These are phyloP conservation scores for Scheffersomyces quercinus DNA, from an alignment of 1,139 yeast species.

Conservation along the genomic window DNA sequence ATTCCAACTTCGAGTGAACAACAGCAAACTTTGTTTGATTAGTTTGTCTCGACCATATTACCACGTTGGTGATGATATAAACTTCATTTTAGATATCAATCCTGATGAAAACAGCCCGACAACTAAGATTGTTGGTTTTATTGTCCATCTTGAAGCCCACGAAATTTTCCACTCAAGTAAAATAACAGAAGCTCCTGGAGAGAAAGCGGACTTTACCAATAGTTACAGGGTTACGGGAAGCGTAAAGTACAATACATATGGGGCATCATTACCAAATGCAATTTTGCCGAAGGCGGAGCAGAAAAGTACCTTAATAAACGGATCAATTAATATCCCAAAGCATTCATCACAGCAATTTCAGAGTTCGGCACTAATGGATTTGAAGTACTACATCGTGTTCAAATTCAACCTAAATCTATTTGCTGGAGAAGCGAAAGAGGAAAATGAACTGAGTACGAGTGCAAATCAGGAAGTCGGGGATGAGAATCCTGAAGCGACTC, in stretches of 20 bases:
- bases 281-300: constrained; percentile 5
- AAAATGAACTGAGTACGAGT: constrained; percentile 2
- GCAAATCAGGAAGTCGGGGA: no score
- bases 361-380: constrained; percentile 36
- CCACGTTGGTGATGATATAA: constrained; percentile 51
- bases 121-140: constrained; percentile 34
- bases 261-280: constrained; percentile 27
- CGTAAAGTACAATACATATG: constrained; percentile 36
- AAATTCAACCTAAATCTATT: constrained; percentile 30
- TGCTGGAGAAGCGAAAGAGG: constrained; percentile 2
- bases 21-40: constrained; percentile 33
- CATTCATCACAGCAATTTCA: constrained; percentile 40
- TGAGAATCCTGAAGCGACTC: no score
- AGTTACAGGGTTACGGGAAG: constrained; percentile 41
- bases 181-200: background rate
- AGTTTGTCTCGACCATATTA: constrained; percentile 44
- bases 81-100: constrained; percentile 28
- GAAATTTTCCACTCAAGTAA: constrained; percentile 30
- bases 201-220: constrained; percentile 20
- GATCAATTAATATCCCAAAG: constrained; percentile 33
- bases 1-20: constrained; percentile 39
- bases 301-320: constrained; percentile 18
- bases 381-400: constrained; percentile 40
- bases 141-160: constrained; percentile 41
- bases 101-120: constrained; percentile 14